Conservation (phyloP, 371 early-diverging fungal species). For the Mucor saturninus region DNA sequence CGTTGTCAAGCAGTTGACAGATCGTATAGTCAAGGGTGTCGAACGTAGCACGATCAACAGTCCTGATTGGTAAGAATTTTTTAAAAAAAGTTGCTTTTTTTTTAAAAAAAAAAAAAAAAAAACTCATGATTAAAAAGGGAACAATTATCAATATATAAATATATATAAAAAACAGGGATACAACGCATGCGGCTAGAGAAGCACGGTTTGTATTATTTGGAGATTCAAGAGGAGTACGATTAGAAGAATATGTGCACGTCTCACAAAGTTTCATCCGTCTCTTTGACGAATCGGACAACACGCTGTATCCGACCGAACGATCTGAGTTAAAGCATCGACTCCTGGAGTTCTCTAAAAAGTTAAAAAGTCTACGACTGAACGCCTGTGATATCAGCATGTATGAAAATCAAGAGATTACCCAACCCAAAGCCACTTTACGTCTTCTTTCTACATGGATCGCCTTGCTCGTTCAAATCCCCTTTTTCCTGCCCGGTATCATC, state of each 20-base stretch:
- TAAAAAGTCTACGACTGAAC: conserved; percentile 44
- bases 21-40: conserved; percentile 50
- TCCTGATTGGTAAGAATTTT: conserved; percentile 50
- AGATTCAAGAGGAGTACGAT: conserved; percentile 38
- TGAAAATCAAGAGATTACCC: conserved; percentile 47
- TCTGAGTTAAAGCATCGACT: conserved; percentile 41
- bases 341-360: conserved; percentile 37
- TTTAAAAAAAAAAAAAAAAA: neutral
- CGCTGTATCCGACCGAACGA: conserved; percentile 21
- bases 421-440: conserved; percentile 36
- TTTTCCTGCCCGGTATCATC: conserved; percentile 60
- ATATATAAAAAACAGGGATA: conserved; percentile 36
- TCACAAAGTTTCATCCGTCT: conserved; percentile 49
- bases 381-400: conserved; percentile 52
- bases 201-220: conserved; percentile 56
- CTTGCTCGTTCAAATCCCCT: conserved; percentile 52
- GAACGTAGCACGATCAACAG: conserved; percentile 60
- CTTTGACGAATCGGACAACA: conserved; percentile 24
- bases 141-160: conserved; percentile 5
- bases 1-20: conserved; percentile 55
- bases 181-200: conserved; percentile 49
- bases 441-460: conserved; percentile 42
- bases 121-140: neutral
- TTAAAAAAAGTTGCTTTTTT: neutral
- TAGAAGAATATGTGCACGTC: conserved; percentile 54